Evolutionary conservation across 2,329 filamentous ascomycete species (phyloP), one percentile per base, ranked within the genome.

Genomic region (Aspergillus thermomutatus): DNA sequence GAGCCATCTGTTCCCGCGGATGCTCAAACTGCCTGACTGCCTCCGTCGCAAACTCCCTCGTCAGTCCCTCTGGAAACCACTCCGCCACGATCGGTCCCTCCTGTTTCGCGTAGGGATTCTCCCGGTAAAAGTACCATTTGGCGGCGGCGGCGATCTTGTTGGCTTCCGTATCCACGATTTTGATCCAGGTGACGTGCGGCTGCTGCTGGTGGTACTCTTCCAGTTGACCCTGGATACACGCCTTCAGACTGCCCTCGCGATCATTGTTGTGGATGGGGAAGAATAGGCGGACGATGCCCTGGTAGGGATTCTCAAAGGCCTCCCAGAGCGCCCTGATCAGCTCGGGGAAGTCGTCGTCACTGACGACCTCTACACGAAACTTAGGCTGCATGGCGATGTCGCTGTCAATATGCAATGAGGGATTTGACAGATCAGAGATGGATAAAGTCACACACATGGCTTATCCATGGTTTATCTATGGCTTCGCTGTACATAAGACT

Each of bases 21-120:
- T 50, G 50, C 26, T 61, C 50, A 49, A 62, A 53, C 45, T 63
- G 60, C 45, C 57, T 53, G 40, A 67, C 58, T 23, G 60, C 52
- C 47, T 60, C 50, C 8, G 59, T 63, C 10, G 62, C 61, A 53
- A 62, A 62, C 17, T 64, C 58, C 49, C 65, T 52, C 19, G 51
- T 50, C 50, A 58, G 34, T 45, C 62, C 68, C 46, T 73, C 63
- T 0, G 72, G 72, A 45, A 69, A 74, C 72, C 72, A 73, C 9
- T 64, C 65, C 11, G 66, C 69, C 21, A 66, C 55, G 3, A 19
- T 37, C 19, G 49, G 49, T 1, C 25, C 31, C 11, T 50, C 28
- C 8, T 11, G 21, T n/a, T 50, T 50, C 8, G 49, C 59, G 49
- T 69, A 73, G 0, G 68, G 70, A 52, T 71, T 67, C 23, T 66